phyloP scores from a whole-genome alignment of 73 alveolate species.

The Symbiodinium pilosum region DNA sequence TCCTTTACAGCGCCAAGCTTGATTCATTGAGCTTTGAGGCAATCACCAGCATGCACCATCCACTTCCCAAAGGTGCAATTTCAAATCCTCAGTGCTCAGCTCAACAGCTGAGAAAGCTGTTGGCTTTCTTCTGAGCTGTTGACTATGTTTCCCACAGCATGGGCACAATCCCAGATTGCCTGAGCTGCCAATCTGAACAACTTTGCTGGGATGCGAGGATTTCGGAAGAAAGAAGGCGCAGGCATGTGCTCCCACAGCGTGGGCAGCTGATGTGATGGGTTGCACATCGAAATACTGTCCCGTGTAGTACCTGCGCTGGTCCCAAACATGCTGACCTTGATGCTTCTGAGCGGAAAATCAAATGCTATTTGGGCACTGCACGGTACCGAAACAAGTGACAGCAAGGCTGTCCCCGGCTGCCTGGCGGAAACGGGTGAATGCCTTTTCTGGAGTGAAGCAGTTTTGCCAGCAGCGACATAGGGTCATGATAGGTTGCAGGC shows the following conservation, averaged over 20 bases:
- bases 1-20: neutral
- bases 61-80: constrained; percentile 95
- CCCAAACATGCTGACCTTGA: neutral
- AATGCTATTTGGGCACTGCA: constrained; percentile 45
- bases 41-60: constrained; percentile 96
- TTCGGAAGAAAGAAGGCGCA: no score
- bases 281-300: constrained; percentile 65
- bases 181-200: neutral
- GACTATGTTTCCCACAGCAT: constrained; percentile 95
- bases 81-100: constrained; percentile 35
- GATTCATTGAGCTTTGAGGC: neutral
- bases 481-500: neutral
- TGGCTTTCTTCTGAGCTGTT: neutral
- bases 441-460: no score
- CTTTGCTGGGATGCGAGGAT: no score
- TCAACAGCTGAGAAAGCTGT: neutral
- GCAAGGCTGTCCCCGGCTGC: constrained; percentile 91
- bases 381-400: constrained; percentile 58
- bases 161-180: constrained; percentile 95
- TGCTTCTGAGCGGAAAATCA: neutral
- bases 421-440: neutral
- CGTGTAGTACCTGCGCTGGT: constrained; percentile 88
- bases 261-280: constrained; percentile 65
- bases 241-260: constrained; percentile 54
- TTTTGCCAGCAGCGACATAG: no score